A percentile compares a stretch with the other conserved stretches of the same genome.
These are phyloP conservation scores for Maudiozyma pseudohumilis DNA, from an alignment of 805 yeast genomes.

Conservation along the genomic window DNA sequence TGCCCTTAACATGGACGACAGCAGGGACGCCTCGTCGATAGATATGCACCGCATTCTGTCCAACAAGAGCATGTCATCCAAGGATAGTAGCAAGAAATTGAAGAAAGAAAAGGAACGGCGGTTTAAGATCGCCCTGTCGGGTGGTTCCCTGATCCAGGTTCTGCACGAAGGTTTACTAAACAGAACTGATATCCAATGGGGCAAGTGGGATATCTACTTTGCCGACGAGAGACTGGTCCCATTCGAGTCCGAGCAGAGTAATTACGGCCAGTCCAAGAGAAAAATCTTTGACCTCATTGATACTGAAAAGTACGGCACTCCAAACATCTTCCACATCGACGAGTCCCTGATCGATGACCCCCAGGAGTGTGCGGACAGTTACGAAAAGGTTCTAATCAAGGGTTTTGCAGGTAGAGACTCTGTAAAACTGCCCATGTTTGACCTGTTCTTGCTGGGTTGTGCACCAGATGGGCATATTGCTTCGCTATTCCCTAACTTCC, in stretches of 20 bases:
- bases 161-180: slow-evolving; percentile 75
- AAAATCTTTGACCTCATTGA: slow-evolving; percentile 57
- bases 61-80: slow-evolving; percentile 14
- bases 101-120: slow-evolving; percentile 47
- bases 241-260: slow-evolving; percentile 69
- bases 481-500: slow-evolving; percentile 82
- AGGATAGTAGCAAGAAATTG: slow-evolving; percentile 6
- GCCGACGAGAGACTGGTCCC: slow-evolving; percentile 96
- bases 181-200: slow-evolving; percentile 77
- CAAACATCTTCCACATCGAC: slow-evolving; percentile 76
- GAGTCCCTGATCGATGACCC: slow-evolving; percentile 65
- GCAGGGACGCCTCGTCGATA: slow-evolving; percentile 4
- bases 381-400: slow-evolving; percentile 75
- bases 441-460: slow-evolving; percentile 82
- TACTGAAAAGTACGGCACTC: slow-evolving; percentile 34
- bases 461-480: slow-evolving; percentile 99
- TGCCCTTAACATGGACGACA: slow-evolving; percentile 6
- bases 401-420: slow-evolving; percentile 95
- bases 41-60: slow-evolving; percentile 17
- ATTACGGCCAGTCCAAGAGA: slow-evolving; percentile 82
- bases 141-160: slow-evolving; percentile 85
- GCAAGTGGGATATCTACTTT: slow-evolving; percentile 89
- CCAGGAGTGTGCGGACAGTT: slow-evolving; percentile 88
- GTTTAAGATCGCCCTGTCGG: slow-evolving; percentile 84
- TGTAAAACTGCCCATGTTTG: slow-evolving; percentile 92